phyloP scores from a whole-genome alignment of 1,284 basidiomycete genomes.

The Gastroboletus turbinatus region DNA sequence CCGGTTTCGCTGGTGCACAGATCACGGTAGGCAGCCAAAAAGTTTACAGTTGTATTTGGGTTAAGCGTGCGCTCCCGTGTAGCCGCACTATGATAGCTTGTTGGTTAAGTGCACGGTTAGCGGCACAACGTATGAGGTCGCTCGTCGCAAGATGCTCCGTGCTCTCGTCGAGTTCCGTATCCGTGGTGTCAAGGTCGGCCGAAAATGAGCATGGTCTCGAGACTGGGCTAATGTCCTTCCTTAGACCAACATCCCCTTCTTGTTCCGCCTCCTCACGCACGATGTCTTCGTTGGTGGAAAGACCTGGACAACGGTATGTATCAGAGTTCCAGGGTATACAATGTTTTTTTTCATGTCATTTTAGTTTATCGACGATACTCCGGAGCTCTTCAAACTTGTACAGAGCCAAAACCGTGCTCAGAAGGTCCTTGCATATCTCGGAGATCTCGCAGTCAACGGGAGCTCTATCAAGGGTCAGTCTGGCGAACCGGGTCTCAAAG shows the following conservation, averaged over 20 bases:
- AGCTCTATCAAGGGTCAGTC: conserved; percentile 92
- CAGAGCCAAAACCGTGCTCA: conserved; percentile 98
- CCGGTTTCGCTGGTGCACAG: conserved; percentile 98
- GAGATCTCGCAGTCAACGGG: conserved; percentile 97
- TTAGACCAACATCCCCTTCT: conserved; percentile 98
- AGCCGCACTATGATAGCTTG: conserved; percentile 98
- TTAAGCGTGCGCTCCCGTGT: background rate
- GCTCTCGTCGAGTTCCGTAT: conserved; percentile 99
- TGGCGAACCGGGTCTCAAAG: conserved; percentile 93
- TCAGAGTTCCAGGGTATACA: background rate
- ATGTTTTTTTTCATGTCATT: conserved; percentile 8
- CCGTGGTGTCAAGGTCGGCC: conserved; percentile 87
- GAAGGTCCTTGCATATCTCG: conserved; percentile 95
- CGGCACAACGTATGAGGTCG: conserved; percentile 98
- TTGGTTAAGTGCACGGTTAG: conserved; percentile 96
- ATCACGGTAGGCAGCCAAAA: conserved; percentile 73
- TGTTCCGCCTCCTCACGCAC: conserved; percentile 98
- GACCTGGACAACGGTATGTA: conserved; percentile 93
- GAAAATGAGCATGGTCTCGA: background rate
- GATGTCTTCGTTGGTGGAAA: conserved; percentile 94
- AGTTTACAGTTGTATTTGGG: background rate
- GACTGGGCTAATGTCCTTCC: background rate
- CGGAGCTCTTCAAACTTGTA: conserved; percentile 97
- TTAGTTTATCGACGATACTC: conserved; percentile 98
- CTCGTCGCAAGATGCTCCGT: conserved; percentile 97